Conservation (phyloP, 108 stramenopile species). For the Fistulifera pelliculosa region DNA sequence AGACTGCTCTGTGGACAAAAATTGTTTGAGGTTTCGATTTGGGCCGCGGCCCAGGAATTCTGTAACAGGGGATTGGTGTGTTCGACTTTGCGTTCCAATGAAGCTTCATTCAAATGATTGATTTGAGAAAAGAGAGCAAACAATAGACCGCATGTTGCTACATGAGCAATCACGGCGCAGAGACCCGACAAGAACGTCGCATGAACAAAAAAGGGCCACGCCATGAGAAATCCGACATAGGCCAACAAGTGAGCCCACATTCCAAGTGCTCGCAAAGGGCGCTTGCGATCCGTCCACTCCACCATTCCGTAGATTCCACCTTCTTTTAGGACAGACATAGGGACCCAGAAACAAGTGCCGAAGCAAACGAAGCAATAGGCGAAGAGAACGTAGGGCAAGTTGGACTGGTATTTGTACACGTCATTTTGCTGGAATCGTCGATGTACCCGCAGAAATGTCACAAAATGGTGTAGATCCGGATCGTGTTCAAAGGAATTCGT, state of each 20-base stretch:
- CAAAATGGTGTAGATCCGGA: slow-evolving; percentile 66
- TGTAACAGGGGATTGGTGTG: slow-evolving; percentile 8
- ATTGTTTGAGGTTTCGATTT: slow-evolving; percentile 60
- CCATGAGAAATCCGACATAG: slow-evolving; percentile 30
- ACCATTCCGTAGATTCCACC: slow-evolving; percentile 31
- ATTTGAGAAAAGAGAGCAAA: slow-evolving; percentile 58
- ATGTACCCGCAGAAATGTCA: slow-evolving; percentile 29
- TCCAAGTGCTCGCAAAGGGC: slow-evolving; percentile 17
- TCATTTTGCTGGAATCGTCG: slow-evolving; percentile 16
- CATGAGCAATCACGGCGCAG: slow-evolving; percentile 18
- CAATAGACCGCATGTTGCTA: slow-evolving; percentile 38
- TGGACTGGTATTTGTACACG: slow-evolving; percentile 18
- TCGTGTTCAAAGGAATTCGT: slow-evolving; percentile 57
- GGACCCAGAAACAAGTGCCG: slow-evolving; percentile 43
- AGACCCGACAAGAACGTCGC: slow-evolving; percentile 14
- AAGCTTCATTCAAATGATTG: slow-evolving; percentile 48
- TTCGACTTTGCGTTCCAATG: slow-evolving; percentile 9
- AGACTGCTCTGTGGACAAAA: slow-evolving; percentile 31
- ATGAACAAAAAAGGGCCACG: slow-evolving; percentile 25
- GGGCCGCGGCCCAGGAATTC: slow-evolving; percentile 42
- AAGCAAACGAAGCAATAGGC: slow-evolving; percentile 42
- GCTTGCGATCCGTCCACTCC: slow-evolving; percentile 24
- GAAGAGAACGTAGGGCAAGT: slow-evolving; percentile 30
- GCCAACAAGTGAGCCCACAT: slow-evolving; percentile 22
- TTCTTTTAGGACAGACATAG: slow-evolving; percentile 25